These are phyloP conservation scores for Claviceps pazoutovae DNA, from an alignment of 2,329 filamentous ascomycete species.

Conservation along the genomic window DNA sequence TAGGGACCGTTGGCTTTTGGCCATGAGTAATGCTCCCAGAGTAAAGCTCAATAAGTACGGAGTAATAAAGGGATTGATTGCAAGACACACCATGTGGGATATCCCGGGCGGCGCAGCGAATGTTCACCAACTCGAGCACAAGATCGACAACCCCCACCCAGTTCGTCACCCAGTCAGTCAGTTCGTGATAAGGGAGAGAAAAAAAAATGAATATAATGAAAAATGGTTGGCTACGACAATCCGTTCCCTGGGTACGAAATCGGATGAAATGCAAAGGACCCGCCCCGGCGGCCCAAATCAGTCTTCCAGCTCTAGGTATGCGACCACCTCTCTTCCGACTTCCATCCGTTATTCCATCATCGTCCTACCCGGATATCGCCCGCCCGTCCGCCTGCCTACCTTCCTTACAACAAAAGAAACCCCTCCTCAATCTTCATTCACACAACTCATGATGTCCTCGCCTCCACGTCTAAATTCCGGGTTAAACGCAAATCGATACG, in stretches of 20 bases:
- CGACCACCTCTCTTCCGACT: background rate
- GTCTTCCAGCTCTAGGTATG: background rate
- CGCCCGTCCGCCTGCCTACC: background rate
- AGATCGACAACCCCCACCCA: too few relatives aligned
- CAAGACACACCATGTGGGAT: too few relatives aligned
- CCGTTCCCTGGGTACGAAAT: background rate
- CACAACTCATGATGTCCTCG: background rate
- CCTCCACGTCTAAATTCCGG: background rate
- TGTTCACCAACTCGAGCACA: background rate
- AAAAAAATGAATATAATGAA: background rate
- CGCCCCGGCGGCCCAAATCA: background rate
- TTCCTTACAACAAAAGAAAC: slow-evolving; percentile 7
- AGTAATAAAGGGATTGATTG: too few relatives aligned
- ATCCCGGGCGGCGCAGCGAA: background rate
- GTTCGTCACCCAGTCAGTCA: too few relatives aligned
- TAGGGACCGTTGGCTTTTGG: too few relatives aligned
- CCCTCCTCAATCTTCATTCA: background rate
- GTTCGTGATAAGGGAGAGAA: background rate
- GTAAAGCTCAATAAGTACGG: too few relatives aligned
- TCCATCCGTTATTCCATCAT: too few relatives aligned
- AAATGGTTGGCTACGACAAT: background rate
- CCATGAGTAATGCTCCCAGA: too few relatives aligned
- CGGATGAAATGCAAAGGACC: background rate
- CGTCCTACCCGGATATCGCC: slow-evolving; percentile 4
- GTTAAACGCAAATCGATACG: background rate